Evolutionary conservation across 1,139 yeast species (phyloP), one percentile per base, ranked within the genome.

Genomic region (Debaryomyces robertsiae): DNA sequence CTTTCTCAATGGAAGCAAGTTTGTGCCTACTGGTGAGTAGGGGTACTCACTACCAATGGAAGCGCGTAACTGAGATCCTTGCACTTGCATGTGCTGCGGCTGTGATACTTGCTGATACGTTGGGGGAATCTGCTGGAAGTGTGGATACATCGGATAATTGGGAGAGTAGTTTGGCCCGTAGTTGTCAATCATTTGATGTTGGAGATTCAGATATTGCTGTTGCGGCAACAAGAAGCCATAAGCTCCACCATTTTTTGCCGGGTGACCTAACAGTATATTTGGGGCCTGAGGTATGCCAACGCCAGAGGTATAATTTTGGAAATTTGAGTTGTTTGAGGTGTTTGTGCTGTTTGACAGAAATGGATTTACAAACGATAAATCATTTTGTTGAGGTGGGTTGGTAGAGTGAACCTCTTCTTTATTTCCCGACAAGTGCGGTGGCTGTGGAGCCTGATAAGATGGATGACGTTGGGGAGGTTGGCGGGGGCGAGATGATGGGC

Each of bases 1-100:
- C 25, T 27, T 33, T 16, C 36, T 24, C 24, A 33, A 33, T 16
- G 36, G 36, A 25, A 23, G 27, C 22, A 33, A 25, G 10, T 25
- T 33, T 25, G 18, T 24, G 9, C 30, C 36, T 7, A 22, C 30
- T 9, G 36, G 9, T 14, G 36, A 25, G 11, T 25, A 33, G 15
- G 54, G 56, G 46, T 48, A 49, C 38, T 44, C 39, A n/a, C 34
- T 23, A 4, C 35, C 45, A 16, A 41, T 32, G 23, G 52, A 47
- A 28, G 52, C 50, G 5, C 29, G 31, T 7, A 22, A 25, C 25
- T 33, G 36, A 2, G 36, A 24, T n/a, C 15, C 27, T 17, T 15
- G 36, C 9, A 16, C 30, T n/a, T 33, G 36, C 17, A 33, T 25
- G 17, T 33, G 25, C 15, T 25, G 36, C 6, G 36, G 23, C 17